Evolutionary conservation across 495 filamentous ascomycete species (phyloP).

Genomic region (Penicillium argentinense): DNA sequence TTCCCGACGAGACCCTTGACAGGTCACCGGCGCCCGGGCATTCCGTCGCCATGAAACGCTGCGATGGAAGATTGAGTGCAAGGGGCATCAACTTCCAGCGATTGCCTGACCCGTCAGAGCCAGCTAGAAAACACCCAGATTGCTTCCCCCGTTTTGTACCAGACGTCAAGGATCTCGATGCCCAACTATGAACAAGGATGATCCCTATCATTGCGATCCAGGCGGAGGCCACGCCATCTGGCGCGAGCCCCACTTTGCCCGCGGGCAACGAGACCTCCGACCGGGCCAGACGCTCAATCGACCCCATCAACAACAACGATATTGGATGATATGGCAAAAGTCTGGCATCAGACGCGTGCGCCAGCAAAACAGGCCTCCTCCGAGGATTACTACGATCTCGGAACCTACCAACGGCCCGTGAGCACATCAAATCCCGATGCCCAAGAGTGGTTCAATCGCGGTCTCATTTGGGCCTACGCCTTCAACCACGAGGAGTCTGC

Average conservation of each 20-base stretch:
- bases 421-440: slow-evolving; percentile 42
- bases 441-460: slow-evolving; percentile 61
- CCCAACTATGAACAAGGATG: too few relatives aligned
- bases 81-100: too few relatives aligned
- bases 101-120: too few relatives aligned
- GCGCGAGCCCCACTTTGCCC: not conserved
- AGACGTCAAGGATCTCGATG: not conserved
- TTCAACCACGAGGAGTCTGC: slow-evolving; percentile 67
- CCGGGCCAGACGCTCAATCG: too few relatives aligned
- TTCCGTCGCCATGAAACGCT: too few relatives aligned
- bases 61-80: too few relatives aligned
- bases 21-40: too few relatives aligned
- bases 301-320: not conserved
- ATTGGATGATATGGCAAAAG: not conserved
- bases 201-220: not conserved
- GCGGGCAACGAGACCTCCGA: not conserved
- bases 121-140: too few relatives aligned
- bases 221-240: not conserved
- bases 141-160: too few relatives aligned
- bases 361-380: slow-evolving; percentile 4
- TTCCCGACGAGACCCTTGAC: too few relatives aligned
- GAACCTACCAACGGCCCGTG: slow-evolving; percentile 48
- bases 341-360: slow-evolving; percentile 12
- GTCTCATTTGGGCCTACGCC: slow-evolving; percentile 61
- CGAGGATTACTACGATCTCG: slow-evolving; percentile 55